Evolutionary conservation across 2,329 filamentous ascomycete genomes (phyloP).

Genomic region (Botryosphaeria agaves): DNA sequence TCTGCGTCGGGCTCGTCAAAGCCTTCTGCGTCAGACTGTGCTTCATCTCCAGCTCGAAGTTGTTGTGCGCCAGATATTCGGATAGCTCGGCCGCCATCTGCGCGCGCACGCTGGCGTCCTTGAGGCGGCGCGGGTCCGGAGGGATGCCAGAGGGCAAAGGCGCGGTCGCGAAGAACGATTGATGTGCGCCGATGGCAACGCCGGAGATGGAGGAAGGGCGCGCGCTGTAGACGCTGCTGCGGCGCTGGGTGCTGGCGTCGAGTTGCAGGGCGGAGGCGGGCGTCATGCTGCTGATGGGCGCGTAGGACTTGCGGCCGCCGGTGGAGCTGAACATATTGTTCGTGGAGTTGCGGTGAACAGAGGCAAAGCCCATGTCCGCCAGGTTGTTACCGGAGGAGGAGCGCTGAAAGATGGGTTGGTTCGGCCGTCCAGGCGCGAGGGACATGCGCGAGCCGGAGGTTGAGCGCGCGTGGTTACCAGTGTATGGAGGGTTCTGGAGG

Average conservation of each 20-base stretch:
- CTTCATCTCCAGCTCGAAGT: conserved; percentile 97
- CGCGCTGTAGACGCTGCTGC: conserved; percentile 51
- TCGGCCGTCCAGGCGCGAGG: conserved; percentile 66
- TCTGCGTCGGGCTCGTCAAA: conserved; percentile 86
- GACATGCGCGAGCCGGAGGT: conserved; percentile 73
- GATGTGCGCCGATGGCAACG: conserved; percentile 44
- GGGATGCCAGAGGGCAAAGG: conserved; percentile 69
- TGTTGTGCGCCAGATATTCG: conserved; percentile 82
- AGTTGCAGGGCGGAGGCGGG: conserved; percentile 28
- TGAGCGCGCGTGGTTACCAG: conserved; percentile 60
- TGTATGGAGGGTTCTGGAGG: conserved; percentile 44
- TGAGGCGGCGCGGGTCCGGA: conserved; percentile 70
- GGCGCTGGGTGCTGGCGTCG: conserved; percentile 42
- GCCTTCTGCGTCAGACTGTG: conserved; percentile 81
- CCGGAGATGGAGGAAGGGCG: conserved; percentile 43
- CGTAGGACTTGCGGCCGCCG: conserved; percentile 52
- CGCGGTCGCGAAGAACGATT: conserved; percentile 88
- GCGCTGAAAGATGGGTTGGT: conserved; percentile 73
- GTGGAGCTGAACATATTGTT: conserved; percentile 42
- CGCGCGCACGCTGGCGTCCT: conserved; percentile 62
- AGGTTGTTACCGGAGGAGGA: conserved; percentile 70
- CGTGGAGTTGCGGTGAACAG: conserved; percentile 69
- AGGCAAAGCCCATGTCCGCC: conserved; percentile 63
- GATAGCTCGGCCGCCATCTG: conserved; percentile 77
- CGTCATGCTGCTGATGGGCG: conserved; percentile 35